These are phyloP conservation scores for Akanthomyces dipterigenus DNA, from an alignment of 2,329 filamentous ascomycete genomes.

Conservation along the genomic window DNA sequence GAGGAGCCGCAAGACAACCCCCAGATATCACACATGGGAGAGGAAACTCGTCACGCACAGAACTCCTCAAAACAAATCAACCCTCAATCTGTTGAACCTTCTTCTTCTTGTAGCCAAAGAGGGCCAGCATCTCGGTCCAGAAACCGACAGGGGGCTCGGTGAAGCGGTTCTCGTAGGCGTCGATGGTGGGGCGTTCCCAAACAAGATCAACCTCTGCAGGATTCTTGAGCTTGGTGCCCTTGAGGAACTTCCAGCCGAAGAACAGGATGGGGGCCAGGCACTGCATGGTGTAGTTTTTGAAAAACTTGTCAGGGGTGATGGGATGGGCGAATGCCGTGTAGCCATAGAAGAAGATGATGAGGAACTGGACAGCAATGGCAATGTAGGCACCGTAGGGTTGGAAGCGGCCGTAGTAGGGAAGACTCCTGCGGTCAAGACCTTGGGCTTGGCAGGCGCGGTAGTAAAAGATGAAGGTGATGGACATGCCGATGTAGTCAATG, in stretches of 20 bases:
- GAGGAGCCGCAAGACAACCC: neutral
- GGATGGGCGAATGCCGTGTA: conserved; percentile 42
- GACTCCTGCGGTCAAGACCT: conserved; percentile 40
- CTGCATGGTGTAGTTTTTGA: conserved; percentile 52
- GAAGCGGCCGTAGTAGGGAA: conserved; percentile 53
- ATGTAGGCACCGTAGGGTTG: conserved; percentile 52
- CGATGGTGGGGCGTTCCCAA: conserved; percentile 53
- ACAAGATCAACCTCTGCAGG: conserved; percentile 52
- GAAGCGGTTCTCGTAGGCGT: conserved; percentile 50
- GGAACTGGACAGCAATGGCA: conserved; percentile 33
- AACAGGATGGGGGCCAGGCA: conserved; percentile 48
- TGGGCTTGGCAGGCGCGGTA: conserved; percentile 48
- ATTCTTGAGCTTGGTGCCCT: conserved; percentile 48
- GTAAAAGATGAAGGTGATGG: conserved; percentile 39
- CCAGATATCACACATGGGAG: neutral
- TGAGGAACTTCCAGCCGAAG: conserved; percentile 56
- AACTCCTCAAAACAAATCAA: conserved; percentile 13
- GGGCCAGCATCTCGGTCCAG: conserved; percentile 48
- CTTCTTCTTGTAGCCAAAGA: conserved; percentile 26
- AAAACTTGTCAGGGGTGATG: conserved; percentile 43
- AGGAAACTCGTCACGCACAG: neutral
- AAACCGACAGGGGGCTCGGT: conserved; percentile 42
- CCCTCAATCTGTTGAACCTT: conserved; percentile 16
- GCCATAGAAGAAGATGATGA: conserved; percentile 46
- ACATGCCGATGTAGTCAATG: conserved; percentile 56